Percentiles rank a stretch among this genome's conserved stretches.
phyloP scores from a whole-genome alignment of 768 basidiomycete genomes.

The Leucocoprinus leucothites region DNA sequence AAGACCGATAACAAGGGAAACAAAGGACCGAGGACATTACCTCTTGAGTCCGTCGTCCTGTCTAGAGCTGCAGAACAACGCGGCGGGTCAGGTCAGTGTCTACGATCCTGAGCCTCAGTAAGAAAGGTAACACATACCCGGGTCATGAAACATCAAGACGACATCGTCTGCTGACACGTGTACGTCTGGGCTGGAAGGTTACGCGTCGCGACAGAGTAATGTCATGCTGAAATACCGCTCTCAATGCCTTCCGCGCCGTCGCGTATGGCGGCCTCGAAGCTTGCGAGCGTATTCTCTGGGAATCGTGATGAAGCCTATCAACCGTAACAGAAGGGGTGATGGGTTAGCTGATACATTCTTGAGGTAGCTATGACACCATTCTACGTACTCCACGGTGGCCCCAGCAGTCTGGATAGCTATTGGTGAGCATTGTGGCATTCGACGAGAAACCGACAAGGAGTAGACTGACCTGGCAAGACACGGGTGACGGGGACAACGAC shows the following conservation, averaged over 20 bases:
- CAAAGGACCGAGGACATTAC: conserved; percentile 27
- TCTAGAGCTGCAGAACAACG: conserved; percentile 48
- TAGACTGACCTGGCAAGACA: conserved; percentile 30
- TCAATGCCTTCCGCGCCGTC: conserved; percentile 97
- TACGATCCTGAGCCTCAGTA: conserved; percentile 3
- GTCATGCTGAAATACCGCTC: conserved; percentile 73
- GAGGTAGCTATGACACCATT: background rate
- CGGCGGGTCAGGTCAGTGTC: conserved; percentile 18
- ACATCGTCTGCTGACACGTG: conserved; percentile 87
- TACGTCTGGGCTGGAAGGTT: conserved; percentile 74
- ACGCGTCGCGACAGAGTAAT: conserved; percentile 49
- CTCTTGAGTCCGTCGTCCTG: conserved; percentile 79
- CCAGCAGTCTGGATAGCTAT: conserved; percentile 59
- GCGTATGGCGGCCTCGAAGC: conserved; percentile 91
- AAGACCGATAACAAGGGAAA: background rate
- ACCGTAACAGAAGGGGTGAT: conserved; percentile 2
- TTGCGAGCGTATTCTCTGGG: conserved; percentile 94
- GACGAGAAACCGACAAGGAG: background rate
- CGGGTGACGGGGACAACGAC: background rate
- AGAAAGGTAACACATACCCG: conserved; percentile 41
- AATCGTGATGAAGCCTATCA: conserved; percentile 76
- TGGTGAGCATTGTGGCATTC: conserved; percentile 2
- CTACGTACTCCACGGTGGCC: conserved; percentile 45
- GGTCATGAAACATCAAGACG: conserved; percentile 96
- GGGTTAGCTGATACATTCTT: background rate